A percentile compares a stretch with the other conserved stretches of the same genome.
phyloP scores from a whole-genome alignment of 2,329 filamentous ascomycete genomes.

The Colletotrichum orchidophilum region DNA sequence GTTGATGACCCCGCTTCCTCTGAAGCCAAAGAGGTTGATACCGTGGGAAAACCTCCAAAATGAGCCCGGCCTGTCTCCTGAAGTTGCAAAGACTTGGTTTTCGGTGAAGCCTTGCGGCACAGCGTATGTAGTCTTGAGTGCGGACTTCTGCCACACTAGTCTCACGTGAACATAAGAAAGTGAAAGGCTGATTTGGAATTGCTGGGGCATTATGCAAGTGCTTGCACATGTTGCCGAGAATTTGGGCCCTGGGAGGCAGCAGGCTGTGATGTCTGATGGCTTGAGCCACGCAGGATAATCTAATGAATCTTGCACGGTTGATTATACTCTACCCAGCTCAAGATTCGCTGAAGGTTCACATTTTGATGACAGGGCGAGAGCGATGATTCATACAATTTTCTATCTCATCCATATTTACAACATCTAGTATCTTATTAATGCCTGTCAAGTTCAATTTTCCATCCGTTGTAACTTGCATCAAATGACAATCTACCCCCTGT shows the following conservation, averaged over 20 bases:
- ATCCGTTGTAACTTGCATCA: too few species aligned
- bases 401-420: too few species aligned
- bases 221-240: not conserved
- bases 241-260: not conserved
- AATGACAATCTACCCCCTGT: not conserved
- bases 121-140: not conserved
- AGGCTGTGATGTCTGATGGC: not conserved
- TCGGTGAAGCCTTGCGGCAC: slow-evolving; percentile 43
- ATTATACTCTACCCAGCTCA: too few species aligned
- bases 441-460: too few species aligned
- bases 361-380: too few species aligned
- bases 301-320: too few species aligned
- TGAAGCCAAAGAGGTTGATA: slow-evolving; percentile 48
- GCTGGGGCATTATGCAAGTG: too few species aligned
- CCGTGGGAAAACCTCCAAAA: slow-evolving; percentile 47
- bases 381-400: rapidly evolving
- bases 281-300: too few species aligned
- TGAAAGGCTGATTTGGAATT: not conserved
- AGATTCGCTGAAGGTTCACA: too few species aligned
- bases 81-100: slow-evolving; percentile 45
- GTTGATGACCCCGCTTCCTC: slow-evolving; percentile 47
- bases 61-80: slow-evolving; percentile 40
- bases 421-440: too few species aligned
- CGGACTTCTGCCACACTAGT: not conserved
- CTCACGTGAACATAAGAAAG: not conserved